Evolutionary conservation across 176 grass and related monocot species (phyloP), one percentile per base, ranked within the genome.

Genomic region (Triticum turgidum): DNA sequence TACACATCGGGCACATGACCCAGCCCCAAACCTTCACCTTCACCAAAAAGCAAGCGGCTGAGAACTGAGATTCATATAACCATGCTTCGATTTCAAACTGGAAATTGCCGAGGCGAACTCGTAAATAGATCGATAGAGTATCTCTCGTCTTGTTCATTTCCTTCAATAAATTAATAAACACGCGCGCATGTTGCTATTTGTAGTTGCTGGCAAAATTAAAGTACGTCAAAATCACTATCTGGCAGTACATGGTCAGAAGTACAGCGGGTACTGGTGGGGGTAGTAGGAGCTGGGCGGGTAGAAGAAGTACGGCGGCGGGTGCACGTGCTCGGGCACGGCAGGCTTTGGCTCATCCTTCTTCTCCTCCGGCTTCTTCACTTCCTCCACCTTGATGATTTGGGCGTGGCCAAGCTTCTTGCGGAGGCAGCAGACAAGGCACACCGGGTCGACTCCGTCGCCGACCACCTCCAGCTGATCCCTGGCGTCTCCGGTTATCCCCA

Each of bases 321-420:
- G 21, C 21, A 59, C 69, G 47, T 17, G 39, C 47, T 32, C 11
- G 44, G 44, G 39, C 47, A 39, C 11, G 11, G 21, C 18, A 21
- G 20, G 70, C 21, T 59, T 59, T 18, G 54, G 54, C 2, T 73
- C 69, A 5, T 73, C 70, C 5, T 7, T 14, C 84, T 75, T 77
- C 66, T 42, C 27, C 11, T 70, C 51, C 1, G 29, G 52, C 11
- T 79, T 71, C n/a, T 64, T 92, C 38, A 90, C 76, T 12, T 91
- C 92, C 82, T 91, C 92, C 74, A 97, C 85, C 80, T 82, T 77
- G 45, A 94, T 21, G 47, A 97, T 82, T 4, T 90, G 37, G 13
- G 95, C 86, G 58, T 37, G 13, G 0, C 87, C 82, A 10, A 97
- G 22, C 89, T 91, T 94, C 87, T 83, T 92, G 77, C 92, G 86